Base-by-base conservation (phyloP, 176 grass and related monocot species). In the Poa annua region DNA sequence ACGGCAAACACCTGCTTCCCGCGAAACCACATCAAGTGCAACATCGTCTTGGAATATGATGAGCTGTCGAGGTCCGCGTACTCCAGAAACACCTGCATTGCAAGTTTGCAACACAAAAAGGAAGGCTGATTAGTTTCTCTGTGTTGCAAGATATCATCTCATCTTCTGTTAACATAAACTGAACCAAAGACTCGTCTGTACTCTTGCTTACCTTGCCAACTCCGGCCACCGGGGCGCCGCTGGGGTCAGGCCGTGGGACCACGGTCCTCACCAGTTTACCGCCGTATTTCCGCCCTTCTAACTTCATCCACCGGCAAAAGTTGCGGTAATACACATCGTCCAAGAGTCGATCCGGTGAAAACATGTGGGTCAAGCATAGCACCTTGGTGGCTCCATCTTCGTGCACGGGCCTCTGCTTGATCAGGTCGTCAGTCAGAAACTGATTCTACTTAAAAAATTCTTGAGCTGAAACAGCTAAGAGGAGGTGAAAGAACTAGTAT, bases 81-180 rank as follows among this genome's bases (percentile, higher is more conserved):
- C 71, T 91, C 95, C 86, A 94, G 84, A 92, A 91, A 94, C 66
- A 97, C 95, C 95, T 97, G 29, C 29, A n/a, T n/a, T n/a, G 82
- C 67, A 72, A 66, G n/a, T n/a, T n/a, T 5, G 9, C 19, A 29
- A 64, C 0, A 53, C 8, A 52, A 34, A 17, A 29, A 29, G 1
- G 29, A 16, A 66, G 29, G 13, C 8, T 55, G 19, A 60, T 6
- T 36, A 7, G 16, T 85, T 42, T 20, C 19, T 10, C 20, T 69
- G 7, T 10, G 56, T 7, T 14, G 20, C 1, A 10, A 69, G 2
- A 6, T n/a, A 12, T 32, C 60, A 8, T 33, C 61, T 64, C 29
- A 9, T 29, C 29, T 29, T 35, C 26, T 8, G 7, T 34, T 45
- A 61, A 38, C 48, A 36, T 25, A 29, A 88, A 33, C 0, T 47